Percentiles rank a stretch among this genome's conserved stretches.
These are phyloP conservation scores for Aspergillus sp. DNA, from an alignment of 2,329 filamentous ascomycete species.

Conservation along the genomic window DNA sequence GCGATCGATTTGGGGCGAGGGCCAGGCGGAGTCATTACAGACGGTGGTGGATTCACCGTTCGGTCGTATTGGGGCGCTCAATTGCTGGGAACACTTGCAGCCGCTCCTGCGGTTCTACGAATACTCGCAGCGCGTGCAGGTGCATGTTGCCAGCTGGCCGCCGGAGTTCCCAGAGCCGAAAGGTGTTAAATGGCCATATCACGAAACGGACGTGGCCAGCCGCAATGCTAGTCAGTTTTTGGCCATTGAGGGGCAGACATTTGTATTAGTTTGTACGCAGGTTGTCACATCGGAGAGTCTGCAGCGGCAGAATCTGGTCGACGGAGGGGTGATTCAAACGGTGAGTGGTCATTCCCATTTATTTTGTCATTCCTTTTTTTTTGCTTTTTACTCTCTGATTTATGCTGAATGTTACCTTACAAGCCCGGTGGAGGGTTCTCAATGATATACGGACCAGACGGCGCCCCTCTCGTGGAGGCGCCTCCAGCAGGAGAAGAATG, in stretches of 20 bases:
- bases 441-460: conserved; percentile 44
- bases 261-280: too few species aligned
- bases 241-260: too few species aligned
- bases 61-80: conserved; percentile 37
- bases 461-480: conserved; percentile 35
- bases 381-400: conserved; percentile 37
- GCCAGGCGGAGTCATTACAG: conserved; percentile 29
- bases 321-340: too few species aligned
- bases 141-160: conserved; percentile 46
- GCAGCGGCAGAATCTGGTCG: too few species aligned
- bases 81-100: conserved; percentile 47
- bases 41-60: conserved; percentile 23
- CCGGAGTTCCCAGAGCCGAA: conserved; percentile 4
- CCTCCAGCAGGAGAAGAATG: conserved; percentile 35
- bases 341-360: too few species aligned
- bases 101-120: conserved; percentile 44
- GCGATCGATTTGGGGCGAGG: conserved; percentile 45
- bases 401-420: conserved; percentile 34
- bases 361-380: conserved; percentile 6
- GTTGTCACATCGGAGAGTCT: too few species aligned
- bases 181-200: background rate
- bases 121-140: conserved; percentile 36
- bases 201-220: background rate
- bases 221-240: too few species aligned
- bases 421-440: conserved; percentile 38